Conservation (phyloP, 2,329 filamentous ascomycete species). For the Albifimbria verrucaria region DNA sequence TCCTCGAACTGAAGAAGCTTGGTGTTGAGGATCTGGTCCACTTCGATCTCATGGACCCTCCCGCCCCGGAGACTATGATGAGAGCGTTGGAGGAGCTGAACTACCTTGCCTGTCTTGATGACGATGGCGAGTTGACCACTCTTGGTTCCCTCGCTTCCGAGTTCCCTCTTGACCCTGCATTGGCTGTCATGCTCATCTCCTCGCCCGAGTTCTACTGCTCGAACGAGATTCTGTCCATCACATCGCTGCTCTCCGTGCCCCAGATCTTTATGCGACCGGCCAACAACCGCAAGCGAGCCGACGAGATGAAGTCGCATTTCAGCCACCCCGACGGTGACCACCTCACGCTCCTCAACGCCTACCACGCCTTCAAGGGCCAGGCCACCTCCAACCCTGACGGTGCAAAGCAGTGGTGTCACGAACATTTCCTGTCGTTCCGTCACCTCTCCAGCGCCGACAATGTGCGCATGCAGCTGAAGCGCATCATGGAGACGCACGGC, state of each 20-base stretch:
- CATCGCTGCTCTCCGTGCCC: conserved; percentile 87
- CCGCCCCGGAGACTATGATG: conserved; percentile 97
- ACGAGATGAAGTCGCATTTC: conserved; percentile 96
- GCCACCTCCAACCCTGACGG: conserved; percentile 58
- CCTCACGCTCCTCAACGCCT: conserved; percentile 92
- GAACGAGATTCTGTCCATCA: conserved; percentile 95
- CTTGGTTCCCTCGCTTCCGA: conserved; percentile 87
- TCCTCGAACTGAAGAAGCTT: conserved; percentile 95
- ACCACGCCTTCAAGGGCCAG: conserved; percentile 90
- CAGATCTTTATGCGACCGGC: conserved; percentile 90
- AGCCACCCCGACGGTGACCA: conserved; percentile 93
- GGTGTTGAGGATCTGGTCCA: conserved; percentile 94
- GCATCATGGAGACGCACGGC: conserved; percentile 93
- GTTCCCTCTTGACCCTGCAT: conserved; percentile 88
- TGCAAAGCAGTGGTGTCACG: conserved; percentile 89
- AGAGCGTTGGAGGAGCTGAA: conserved; percentile 95
- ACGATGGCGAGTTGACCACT: conserved; percentile 87
- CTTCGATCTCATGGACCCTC: conserved; percentile 98
- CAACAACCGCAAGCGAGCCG: conserved; percentile 80
- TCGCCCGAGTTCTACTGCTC: conserved; percentile 98
- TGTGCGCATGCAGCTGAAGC: conserved; percentile 84
- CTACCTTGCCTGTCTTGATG: conserved; percentile 92
- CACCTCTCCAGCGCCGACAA: conserved; percentile 91
- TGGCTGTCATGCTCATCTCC: conserved; percentile 97
- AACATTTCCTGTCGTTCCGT: conserved; percentile 89